Evolutionary conservation across 148 eudicot species (phyloP), one percentile per base, ranked within the genome.

Genomic region (Mesembryanthemum crystallinum): DNA sequence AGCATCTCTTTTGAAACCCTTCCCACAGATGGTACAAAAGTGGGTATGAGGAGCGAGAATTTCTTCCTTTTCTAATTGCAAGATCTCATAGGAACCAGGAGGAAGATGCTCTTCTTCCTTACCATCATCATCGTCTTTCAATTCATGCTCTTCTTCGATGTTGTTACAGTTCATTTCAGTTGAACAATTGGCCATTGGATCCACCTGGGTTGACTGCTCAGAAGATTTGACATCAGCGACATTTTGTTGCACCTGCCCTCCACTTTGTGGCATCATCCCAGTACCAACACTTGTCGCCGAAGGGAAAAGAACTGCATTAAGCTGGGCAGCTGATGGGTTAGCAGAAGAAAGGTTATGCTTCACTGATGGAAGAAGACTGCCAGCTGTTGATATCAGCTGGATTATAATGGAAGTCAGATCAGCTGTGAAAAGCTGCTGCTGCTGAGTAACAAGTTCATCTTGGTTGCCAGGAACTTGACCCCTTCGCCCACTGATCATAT

Each of bases 21-120:
- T 94, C 32, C 97, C 98, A 77, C 98, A 94, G 1, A 94, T 92
- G 28, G 88, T 85, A 81, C 98, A 94, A 59, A 94, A 94, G 77
- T 94, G 98, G 67, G 98, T 94, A 84, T 94, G 98, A 72, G 98
- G 97, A 0, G 98, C 98, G 23, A 94, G 91, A 52, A 94, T 94
- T 79, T 92, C 98, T 69, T 94, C 98, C 76, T 89, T 94, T 76
- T 92, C 98, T 12, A 94, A 88, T 75, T 94, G 98, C 73, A 94
- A 67, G 68, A 94, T 94, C 74, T 92, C 97, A 43, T 90, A 94
- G 1, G 93, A 88, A 54, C 98, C 98, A 5, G 97, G 97, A 62
- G 96, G 92, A 21, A 94, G 90, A 76, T 94, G 88, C 79, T 94
- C 98, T 73, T 90, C 97, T 52, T 94, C 98, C 66, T 88, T 92